Evolutionary conservation across 2,329 filamentous ascomycete species (phyloP).

Genomic region (Microcera coccophila): DNA sequence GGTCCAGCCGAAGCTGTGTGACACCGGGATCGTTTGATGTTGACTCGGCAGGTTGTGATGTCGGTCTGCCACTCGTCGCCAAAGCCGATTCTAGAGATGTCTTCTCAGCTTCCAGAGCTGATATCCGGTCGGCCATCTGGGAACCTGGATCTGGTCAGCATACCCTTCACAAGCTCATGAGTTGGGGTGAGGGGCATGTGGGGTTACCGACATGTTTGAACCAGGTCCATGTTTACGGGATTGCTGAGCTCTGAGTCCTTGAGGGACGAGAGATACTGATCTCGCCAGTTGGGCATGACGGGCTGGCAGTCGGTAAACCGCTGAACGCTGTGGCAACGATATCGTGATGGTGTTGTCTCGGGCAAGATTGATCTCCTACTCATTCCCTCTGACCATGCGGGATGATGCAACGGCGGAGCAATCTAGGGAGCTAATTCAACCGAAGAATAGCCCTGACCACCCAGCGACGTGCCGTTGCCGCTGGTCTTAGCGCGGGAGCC

Average conservation of each 20-base stretch:
- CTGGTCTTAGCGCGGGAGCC: too few relatives aligned
- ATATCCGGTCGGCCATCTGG: conserved; percentile 63
- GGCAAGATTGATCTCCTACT: conserved; percentile 10
- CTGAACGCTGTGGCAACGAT: conserved; percentile 1
- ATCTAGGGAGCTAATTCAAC: conserved; percentile 19
- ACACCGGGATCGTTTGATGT: conserved; percentile 32
- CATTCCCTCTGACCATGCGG: conserved; percentile 24
- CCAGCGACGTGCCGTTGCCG: conserved; percentile 18
- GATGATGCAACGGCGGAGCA: conserved; percentile 25
- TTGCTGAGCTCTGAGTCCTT: conserved; percentile 66
- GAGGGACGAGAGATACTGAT: conserved; percentile 75
- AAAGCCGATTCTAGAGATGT: conserved; percentile 34
- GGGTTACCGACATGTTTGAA: conserved; percentile 67
- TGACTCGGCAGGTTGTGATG: conserved; percentile 8
- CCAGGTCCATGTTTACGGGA: conserved; percentile 60
- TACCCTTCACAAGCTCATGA: conserved; percentile 4
- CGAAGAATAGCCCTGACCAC: conserved; percentile 31
- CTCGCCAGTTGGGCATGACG: conserved; percentile 66
- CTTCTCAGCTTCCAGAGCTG: conserved; percentile 58
- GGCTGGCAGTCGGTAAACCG: neutral
- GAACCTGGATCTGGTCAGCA: conserved; percentile 48
- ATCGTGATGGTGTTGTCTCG: conserved; percentile 2
- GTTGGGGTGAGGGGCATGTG: conserved; percentile 7
- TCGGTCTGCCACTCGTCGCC: conserved; percentile 22
- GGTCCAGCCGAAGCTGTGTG: conserved; percentile 60